Conservation (phyloP, 1,284 basidiomycete genomes). For the Cryptococcus hybrid region DNA sequence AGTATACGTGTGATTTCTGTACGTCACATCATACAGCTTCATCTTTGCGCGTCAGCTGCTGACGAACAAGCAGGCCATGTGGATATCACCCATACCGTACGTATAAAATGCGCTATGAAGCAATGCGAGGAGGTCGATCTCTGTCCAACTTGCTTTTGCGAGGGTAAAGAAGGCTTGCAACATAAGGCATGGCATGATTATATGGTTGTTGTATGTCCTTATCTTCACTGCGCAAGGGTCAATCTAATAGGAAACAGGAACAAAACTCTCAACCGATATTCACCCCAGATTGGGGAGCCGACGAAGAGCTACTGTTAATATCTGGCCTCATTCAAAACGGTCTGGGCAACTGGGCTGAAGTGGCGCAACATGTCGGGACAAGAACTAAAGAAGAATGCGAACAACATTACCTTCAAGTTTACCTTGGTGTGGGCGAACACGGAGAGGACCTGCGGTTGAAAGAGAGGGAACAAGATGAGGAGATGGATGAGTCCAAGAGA, state of each 20-base stretch:
- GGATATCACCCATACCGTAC: conserved; percentile 72
- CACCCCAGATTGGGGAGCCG: conserved; percentile 93
- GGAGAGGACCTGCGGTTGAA: conserved; percentile 16
- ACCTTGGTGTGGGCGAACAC: conserved; percentile 56
- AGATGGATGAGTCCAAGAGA: conserved; percentile 18
- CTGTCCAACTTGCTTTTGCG: conserved; percentile 86
- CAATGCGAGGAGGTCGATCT: conserved; percentile 81
- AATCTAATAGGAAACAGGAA: conserved; percentile 59
- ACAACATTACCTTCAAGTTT: conserved; percentile 80
- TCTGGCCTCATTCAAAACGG: conserved; percentile 89
- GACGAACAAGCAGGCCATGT: conserved; percentile 24
- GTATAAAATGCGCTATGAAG: conserved; percentile 84
- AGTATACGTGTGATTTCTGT: conserved; percentile 52
- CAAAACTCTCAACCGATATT: conserved; percentile 96
- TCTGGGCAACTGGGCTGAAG: conserved; percentile 95
- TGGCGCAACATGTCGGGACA: conserved; percentile 93
- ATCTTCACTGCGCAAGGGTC: neutral
- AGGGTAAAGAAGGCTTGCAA: conserved; percentile 81
- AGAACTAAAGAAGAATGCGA: conserved; percentile 90
- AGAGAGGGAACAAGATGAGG: too few species aligned
- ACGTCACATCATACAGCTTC: too few species aligned
- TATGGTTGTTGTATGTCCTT: conserved; percentile 74
- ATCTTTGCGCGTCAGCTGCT: too few species aligned
- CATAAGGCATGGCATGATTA: conserved; percentile 91
- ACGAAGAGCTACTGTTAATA: conserved; percentile 92